Conservation (phyloP, 768 basidiomycete species). For the Auriscalpium microsporum region DNA sequence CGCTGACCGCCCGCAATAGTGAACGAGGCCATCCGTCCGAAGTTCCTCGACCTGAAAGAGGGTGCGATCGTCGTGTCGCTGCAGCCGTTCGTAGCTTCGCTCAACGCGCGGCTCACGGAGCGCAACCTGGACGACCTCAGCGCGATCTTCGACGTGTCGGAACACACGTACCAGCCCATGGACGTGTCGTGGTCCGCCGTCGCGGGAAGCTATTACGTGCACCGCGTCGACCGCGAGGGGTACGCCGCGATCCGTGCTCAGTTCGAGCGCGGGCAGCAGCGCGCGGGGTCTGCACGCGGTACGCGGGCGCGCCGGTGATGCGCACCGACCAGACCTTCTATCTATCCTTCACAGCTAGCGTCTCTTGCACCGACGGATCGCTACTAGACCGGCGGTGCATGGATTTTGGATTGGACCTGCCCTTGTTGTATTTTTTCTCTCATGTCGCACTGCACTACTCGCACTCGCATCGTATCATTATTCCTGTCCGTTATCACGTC, state of each 20-base stretch:
- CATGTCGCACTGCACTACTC: too few species aligned
- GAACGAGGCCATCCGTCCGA: constrained; percentile 78
- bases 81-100: constrained; percentile 71
- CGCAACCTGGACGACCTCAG: constrained; percentile 80
- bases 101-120: constrained; percentile 69
- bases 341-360: too few species aligned
- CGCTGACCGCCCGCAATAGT: constrained; percentile 34
- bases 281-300: neutral
- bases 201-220: constrained; percentile 65
- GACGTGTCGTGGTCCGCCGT: constrained; percentile 76
- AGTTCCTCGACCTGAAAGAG: constrained; percentile 92
- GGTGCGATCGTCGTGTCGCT: constrained; percentile 86
- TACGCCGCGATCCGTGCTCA: constrained; percentile 28
- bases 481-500: too few species aligned
- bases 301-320: constrained; percentile 11
- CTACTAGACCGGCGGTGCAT: too few species aligned
- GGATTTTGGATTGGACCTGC: too few species aligned
- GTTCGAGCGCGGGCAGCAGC: constrained; percentile 5
- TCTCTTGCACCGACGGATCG: too few species aligned
- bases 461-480: too few species aligned
- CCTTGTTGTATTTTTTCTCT: too few species aligned
- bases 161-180: constrained; percentile 6
- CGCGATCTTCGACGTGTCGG: constrained; percentile 64
- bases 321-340: too few species aligned
- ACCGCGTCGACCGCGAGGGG: constrained; percentile 66